Base-by-base conservation (phyloP, 1,139 yeast genomes). In the Protomyces lactucae-debilis region DNA sequence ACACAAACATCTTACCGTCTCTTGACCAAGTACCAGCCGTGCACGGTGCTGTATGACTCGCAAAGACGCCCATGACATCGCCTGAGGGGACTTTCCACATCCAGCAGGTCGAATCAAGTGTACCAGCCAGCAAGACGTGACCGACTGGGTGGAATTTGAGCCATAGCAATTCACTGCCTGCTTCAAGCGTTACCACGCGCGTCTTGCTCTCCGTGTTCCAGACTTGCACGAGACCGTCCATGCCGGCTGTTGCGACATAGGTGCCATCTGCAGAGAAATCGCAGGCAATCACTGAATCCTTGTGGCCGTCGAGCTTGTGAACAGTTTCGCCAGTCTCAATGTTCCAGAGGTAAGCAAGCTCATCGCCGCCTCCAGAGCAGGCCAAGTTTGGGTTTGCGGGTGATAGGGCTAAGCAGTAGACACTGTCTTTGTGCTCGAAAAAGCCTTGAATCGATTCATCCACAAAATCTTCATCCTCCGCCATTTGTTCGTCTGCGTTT, bases 31-130 rank as follows among this genome's bases (percentile, higher is more conserved):
- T 77, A 45, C 82, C 81, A 68, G 84, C 86, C 69, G 80, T 80
- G 69, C 84, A 84, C 39, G 83, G 83, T 57, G 66, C 65, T 5
- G 83, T 80, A 82, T 78, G 67, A 88, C 85, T 76, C 89, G 97
- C 40, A 86, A 83, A 73, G 84, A 87, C 35, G 95, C 93, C 55
- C 82, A 57, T 80, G 25, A 54, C 65, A 46, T 69, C 68, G 35
- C 69, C 67, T 16, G 75, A 73, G 52, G 83, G 83, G 57, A 91
- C 81, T 71, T 87, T 88, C 74, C 90, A 93, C 39, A 88, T 91
- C 96, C 97, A 93, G 14, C 92, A 96, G 0, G 96, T 86, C 1
- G 99, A 98, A 74, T 92, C 97, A 10, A 80, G 79, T 48, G 92
- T 93, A 67, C 99, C 98, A 73, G 90, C 89, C n/a, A 98, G 97